These are phyloP conservation scores for Pulveroboletus ravenelii DNA, from an alignment of 768 basidiomycete species.

Conservation along the genomic window DNA sequence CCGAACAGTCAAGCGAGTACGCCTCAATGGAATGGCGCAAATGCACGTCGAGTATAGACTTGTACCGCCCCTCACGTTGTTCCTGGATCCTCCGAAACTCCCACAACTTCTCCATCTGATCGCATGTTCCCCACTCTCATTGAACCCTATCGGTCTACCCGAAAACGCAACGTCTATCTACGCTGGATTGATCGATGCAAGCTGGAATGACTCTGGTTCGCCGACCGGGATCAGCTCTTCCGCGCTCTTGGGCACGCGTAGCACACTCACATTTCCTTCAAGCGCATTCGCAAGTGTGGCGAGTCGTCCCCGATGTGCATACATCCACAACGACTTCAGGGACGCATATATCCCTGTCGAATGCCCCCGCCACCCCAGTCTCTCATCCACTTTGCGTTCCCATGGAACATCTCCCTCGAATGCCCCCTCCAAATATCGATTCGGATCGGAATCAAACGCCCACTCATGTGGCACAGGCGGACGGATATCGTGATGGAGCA, in stretches of 20 bases:
- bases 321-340: constrained; percentile 16
- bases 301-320: too few species aligned
- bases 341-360: too few species aligned
- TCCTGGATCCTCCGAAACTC: constrained; percentile 45
- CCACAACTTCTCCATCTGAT: constrained; percentile 39
- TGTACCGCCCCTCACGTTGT: constrained; percentile 30
- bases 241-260: too few species aligned
- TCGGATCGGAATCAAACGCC: too few species aligned
- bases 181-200: constrained; percentile 44
- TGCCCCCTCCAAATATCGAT: too few species aligned
- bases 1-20: too few species aligned
- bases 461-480: constrained; percentile 45
- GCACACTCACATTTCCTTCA: too few species aligned
- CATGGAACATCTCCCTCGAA: constrained; percentile 53
- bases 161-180: too few species aligned
- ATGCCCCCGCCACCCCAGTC: constrained; percentile 72
- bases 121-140: too few species aligned
- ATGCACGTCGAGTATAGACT: constrained; percentile 56
- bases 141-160: too few species aligned
- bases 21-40: neutral
- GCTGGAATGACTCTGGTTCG: constrained; percentile 1
- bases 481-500: constrained; percentile 53
- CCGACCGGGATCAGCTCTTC: too few species aligned
- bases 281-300: too few species aligned
- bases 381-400: constrained; percentile 54